Percentiles rank a stretch among this genome's conserved stretches.
Conservation (phyloP, 257 asterid species). For the Petrea volubilis region DNA sequence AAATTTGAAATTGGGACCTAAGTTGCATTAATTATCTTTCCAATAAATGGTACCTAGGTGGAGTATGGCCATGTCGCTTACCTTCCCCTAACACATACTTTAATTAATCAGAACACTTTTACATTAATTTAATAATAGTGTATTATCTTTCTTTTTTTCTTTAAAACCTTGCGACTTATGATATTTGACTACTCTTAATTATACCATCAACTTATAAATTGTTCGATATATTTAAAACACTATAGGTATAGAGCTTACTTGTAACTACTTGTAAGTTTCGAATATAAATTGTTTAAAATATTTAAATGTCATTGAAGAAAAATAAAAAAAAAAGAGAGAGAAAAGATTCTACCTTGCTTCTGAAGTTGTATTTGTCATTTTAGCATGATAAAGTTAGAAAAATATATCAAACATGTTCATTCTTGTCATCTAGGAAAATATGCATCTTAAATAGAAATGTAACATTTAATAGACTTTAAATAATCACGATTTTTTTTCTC, state of each 20-base stretch:
- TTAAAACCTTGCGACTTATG: too few species aligned
- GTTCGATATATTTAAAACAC: neutral
- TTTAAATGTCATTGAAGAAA: too few species aligned
- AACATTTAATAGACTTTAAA: neutral
- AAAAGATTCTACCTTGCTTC: too few species aligned
- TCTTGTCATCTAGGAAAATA: neutral
- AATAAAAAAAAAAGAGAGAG: too few species aligned
- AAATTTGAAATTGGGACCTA: neutral
- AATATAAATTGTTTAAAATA: neutral
- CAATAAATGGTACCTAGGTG: conserved; percentile 23
- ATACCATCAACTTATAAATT: neutral
- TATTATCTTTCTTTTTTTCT: too few species aligned
- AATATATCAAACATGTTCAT: neutral
- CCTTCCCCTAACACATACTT: conserved; percentile 13
- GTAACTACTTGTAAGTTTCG: too few species aligned
- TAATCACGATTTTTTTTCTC: too few species aligned
- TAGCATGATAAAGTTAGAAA: neutral
- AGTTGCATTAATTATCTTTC: neutral
- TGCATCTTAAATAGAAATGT: neutral
- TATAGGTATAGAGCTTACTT: neutral
- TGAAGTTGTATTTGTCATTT: neutral
- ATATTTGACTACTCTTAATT: too few species aligned
- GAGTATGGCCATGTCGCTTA: conserved; percentile 22
- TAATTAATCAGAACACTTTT: conserved; percentile 11
- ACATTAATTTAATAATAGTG: too few species aligned